Conservation (phyloP, 345 rosid species). For the Gossypium anomalum region DNA sequence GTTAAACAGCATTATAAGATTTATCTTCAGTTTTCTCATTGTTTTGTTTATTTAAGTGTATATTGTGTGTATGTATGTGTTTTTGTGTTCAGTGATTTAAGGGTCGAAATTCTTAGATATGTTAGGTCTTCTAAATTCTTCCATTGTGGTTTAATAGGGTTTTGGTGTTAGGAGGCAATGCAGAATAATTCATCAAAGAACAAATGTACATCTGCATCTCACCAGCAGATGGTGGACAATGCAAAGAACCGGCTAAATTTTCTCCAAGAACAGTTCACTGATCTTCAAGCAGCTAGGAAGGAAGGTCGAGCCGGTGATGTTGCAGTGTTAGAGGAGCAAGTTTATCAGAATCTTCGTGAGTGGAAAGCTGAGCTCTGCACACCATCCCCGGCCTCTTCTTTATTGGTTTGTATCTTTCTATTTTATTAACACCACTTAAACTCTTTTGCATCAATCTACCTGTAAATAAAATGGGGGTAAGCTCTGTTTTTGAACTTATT, state of each 20-base stretch:
- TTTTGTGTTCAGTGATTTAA: background rate
- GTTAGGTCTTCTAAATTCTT: background rate
- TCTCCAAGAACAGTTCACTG: slow-evolving; percentile 51
- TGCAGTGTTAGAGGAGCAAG: slow-evolving; percentile 60
- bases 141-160: slow-evolving; percentile 2
- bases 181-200: slow-evolving; percentile 38
- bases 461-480: background rate
- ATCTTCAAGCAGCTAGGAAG: slow-evolving; percentile 61
- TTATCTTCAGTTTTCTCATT: background rate
- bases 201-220: slow-evolving; percentile 44
- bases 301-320: slow-evolving; percentile 51
- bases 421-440: background rate
- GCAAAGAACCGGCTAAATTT: slow-evolving; percentile 49
- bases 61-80: background rate
- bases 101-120: background rate
- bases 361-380: slow-evolving; percentile 69
- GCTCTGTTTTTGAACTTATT: background rate
- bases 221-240: slow-evolving; percentile 52
- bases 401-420: slow-evolving; percentile 38
- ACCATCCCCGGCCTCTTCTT: slow-evolving; percentile 62
- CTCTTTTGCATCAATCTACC: background rate
- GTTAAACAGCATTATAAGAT: background rate
- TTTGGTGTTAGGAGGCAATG: slow-evolving; percentile 25
- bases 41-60: background rate
- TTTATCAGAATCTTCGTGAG: slow-evolving; percentile 55